Percentiles rank a stretch among this genome's conserved stretches.
Conservation (phyloP, 805 yeast species). For the Yarrowia alimentaria region DNA sequence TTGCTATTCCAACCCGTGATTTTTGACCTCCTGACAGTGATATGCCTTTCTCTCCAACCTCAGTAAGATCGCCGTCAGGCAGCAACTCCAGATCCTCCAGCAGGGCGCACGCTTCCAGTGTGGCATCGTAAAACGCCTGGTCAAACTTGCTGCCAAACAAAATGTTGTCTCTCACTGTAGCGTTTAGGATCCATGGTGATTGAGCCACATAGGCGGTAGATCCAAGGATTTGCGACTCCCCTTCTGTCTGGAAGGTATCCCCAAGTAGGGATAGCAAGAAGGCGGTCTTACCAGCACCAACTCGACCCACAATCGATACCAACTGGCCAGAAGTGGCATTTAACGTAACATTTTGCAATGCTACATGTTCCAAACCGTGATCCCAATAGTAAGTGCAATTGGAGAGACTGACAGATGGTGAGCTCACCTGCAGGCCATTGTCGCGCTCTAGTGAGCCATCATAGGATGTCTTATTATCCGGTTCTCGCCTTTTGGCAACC, state of each 20-base stretch:
- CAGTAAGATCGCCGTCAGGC: constrained; percentile 86
- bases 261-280: constrained; percentile 72
- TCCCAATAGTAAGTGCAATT: constrained; percentile 1
- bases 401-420: no score
- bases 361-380: neutral
- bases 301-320: constrained; percentile 77
- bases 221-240: constrained; percentile 60
- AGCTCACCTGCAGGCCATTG: no score
- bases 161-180: constrained; percentile 41
- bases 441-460: no score
- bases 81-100: constrained; percentile 70
- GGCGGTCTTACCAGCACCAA: constrained; percentile 83
- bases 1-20: constrained; percentile 88
- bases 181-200: neutral
- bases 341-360: constrained; percentile 51
- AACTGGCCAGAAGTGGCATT: constrained; percentile 68
- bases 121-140: constrained; percentile 71
- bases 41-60: constrained; percentile 97
- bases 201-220: neutral
- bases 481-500: no score
- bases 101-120: constrained; percentile 86
- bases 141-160: constrained; percentile 85
- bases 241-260: constrained; percentile 66
- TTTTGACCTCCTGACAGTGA: constrained; percentile 97
- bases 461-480: no score